Evolutionary conservation across 306 rosid species (phyloP).

Genomic region (Quercus berberidifolia): DNA sequence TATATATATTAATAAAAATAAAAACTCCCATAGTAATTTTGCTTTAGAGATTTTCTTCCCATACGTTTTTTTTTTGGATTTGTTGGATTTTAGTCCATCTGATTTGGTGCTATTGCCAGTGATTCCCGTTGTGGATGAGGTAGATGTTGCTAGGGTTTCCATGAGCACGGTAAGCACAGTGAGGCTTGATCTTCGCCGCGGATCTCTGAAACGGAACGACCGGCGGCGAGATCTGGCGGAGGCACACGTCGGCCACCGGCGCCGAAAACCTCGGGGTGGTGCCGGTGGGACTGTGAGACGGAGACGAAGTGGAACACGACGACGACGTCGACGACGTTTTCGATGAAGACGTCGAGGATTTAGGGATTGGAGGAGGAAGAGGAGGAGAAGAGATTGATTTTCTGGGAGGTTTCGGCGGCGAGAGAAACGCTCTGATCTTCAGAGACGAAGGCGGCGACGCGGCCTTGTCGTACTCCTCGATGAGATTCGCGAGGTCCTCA

Average conservation of each 20-base stretch:
- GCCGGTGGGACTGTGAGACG: conserved; percentile 16
- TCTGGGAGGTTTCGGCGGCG: conserved; percentile 49
- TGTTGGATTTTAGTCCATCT: neutral
- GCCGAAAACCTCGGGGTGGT: conserved; percentile 29
- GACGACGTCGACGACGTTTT: conserved; percentile 29
- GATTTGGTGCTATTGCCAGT: conserved; percentile 52
- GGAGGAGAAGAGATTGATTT: conserved; percentile 28
- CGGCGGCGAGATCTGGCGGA: conserved; percentile 42
- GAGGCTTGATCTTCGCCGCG: conserved; percentile 38
- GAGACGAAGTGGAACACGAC: conserved; percentile 35
- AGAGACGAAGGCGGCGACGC: conserved; percentile 36
- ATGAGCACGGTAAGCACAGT: conserved; percentile 43
- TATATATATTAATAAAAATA: neutral
- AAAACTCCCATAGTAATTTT: neutral
- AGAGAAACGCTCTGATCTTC: conserved; percentile 84
- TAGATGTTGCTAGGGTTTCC: conserved; percentile 42
- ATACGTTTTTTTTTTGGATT: neutral
- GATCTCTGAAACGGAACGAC: conserved; percentile 32
- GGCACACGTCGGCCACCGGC: conserved; percentile 30
- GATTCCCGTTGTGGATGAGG: conserved; percentile 66
- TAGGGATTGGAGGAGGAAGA: conserved; percentile 2
- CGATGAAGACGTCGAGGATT: conserved; percentile 19
- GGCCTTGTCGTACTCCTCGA: conserved; percentile 76
- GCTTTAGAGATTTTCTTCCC: neutral
- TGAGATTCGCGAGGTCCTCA: conserved; percentile 80